Base-by-base conservation (phyloP, 2,329 filamentous ascomycete genomes). In the Fusarium graminum region DNA sequence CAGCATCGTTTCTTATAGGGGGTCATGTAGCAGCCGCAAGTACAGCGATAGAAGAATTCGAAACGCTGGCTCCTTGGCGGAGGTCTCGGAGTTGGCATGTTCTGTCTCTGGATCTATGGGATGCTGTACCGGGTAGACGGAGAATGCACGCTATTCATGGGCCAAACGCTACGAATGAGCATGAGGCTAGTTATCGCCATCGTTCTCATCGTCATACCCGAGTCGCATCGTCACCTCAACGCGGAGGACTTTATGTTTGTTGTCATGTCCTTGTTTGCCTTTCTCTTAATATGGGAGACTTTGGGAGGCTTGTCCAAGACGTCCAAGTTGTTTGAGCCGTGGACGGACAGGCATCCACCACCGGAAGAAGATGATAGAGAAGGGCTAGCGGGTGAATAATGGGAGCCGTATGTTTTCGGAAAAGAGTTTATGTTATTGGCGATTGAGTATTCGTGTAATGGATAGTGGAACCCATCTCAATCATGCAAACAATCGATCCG, bases 11-110 rank as follows among this genome's bases (percentile, higher is more conserved):
- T 39, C 60, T 83, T n/a, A 82, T 82, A 25, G 80, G 80, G 17
- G 82, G 82, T 0, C 81, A 83, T 59, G 75, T 83, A 13, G 77
- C 78, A 16, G 81, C 82, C 8, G 69, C 76, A 3, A 81, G 79
- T 38, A 78, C 79, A 1, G 70, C 71, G 3, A 63, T 78, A 32
- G 70, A 80, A 1, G 72, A 79, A 17, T 78, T 83, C 49, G 79
- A 80, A 32, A 63, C 75, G 79, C n/a, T 83, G 82, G 82, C 74
- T 83, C 6, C 76, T 83, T 1, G 81, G 82, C 17, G 81, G 79
- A 29, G 81, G 81, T 3, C 75, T 83, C 0, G 81, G 80, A 3
- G 73, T 80, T 3, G 81, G 81, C 16, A 74, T 82, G 73, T 74
- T 82, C 43, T 83, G 80, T 55, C 72, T 83, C 7, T 80, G 79